phyloP scores from a whole-genome alignment of 2,329 filamentous ascomycete genomes.

The Clarireedia sp. region DNA sequence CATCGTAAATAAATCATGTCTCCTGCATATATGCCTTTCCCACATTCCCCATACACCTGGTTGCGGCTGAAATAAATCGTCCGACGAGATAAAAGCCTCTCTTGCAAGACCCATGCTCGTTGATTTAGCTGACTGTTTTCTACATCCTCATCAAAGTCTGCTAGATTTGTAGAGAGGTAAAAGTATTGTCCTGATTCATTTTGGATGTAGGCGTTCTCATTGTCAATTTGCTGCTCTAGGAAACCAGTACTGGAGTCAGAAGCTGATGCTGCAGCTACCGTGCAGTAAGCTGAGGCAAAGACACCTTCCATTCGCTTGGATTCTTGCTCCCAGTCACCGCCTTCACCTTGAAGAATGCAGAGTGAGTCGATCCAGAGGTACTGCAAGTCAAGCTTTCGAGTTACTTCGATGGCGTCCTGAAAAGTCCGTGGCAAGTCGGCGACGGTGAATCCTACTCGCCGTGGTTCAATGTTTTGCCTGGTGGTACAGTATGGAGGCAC shows the following conservation, averaged over 20 bases:
- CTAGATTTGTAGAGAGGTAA: background rate
- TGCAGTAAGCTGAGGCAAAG: conserved; percentile 15
- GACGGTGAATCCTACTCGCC: background rate
- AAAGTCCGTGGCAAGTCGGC: conserved; percentile 8
- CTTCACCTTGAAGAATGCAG: conserved; percentile 27
- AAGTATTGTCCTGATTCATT: too few relatives aligned
- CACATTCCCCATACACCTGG: conserved; percentile 34
- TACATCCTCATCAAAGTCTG: conserved; percentile 31
- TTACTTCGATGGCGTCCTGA: conserved; percentile 24
- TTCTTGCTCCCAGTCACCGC: conserved; percentile 23
- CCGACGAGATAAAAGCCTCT: conserved; percentile 31
- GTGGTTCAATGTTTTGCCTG: background rate
- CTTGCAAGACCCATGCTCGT: conserved; percentile 36
- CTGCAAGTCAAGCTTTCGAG: conserved; percentile 18
- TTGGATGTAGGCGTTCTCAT: background rate
- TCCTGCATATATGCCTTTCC: conserved; percentile 30
- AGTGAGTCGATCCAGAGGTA: conserved; percentile 31
- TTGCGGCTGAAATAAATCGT: conserved; percentile 32
- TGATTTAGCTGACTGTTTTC: conserved; percentile 27
- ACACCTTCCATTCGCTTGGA: conserved; percentile 20
- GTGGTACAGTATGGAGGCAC: background rate
- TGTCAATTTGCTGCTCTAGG: background rate
- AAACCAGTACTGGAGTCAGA: background rate
- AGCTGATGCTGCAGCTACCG: background rate
- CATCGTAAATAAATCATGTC: conserved; percentile 25